Evolutionary conservation across 345 rosid species (phyloP), one percentile per base, ranked within the genome.

Genomic region (Erucastrum elatum): DNA sequence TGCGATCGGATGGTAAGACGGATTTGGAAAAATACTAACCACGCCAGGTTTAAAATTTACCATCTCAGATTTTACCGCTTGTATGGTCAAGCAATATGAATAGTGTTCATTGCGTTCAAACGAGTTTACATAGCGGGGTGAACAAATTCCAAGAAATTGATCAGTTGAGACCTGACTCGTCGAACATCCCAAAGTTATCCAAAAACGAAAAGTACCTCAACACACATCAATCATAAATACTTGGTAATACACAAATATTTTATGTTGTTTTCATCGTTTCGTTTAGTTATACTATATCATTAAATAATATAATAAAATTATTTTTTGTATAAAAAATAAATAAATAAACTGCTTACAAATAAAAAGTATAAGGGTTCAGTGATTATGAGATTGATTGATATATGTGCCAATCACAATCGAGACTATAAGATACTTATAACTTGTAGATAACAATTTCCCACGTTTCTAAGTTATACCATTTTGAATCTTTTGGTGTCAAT

Each of bases 361-460:
- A 2, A 61, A 13, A 64, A 35, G 29, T 39, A 6, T 72, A 78
- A 51, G 56, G 67, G 62, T 39, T 72, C 61, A 5, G 29, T 72
- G 72, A 37, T 21, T 39, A 70, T 27, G 51, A 70, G 60, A 71
- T 37, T 61, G 74, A 68, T 58, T 29, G 56, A 56, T 29, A 37
- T 25, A 60, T 41, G 63, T 66, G 56, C 70, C 84, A 80, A 81
- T 87, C 88, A 81, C 84, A 76, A 68, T 76, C 82, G 70, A 72
- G 67, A 79, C 74, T 79, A 83, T 55, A 75, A 77, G 82, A 87
- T 84, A 87, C 87, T 74, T 86, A 77, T 85, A 53, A 82, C 93
- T 90, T 88, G 89, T 86, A 86, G 89, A 84, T 78, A 90, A 87
- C 93, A 86, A 85, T 84, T 86, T 87, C 90, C 89, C 84, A 80